phyloP scores from a whole-genome alignment of 2,329 filamentous ascomycete genomes.

The Fusarium algeriense region DNA sequence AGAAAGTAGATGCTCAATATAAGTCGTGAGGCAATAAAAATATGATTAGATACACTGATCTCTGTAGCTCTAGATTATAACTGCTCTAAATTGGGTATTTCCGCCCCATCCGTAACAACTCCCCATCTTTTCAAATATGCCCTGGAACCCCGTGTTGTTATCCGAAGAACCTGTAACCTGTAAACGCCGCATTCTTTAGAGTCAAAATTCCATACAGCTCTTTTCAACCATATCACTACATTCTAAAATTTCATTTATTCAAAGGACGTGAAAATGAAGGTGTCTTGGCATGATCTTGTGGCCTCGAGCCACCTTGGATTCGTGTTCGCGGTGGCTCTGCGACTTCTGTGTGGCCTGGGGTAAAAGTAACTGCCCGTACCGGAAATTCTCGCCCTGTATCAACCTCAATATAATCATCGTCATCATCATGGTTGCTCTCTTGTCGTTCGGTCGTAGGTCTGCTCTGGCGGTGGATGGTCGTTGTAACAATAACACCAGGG shows the following conservation, averaged over 20 bases:
- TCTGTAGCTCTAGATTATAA: neutral
- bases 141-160: neutral
- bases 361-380: slow-evolving; percentile 23
- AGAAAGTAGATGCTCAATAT: neutral
- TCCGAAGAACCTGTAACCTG: neutral
- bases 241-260: neutral
- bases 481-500: slow-evolving; percentile 53
- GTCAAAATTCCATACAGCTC: neutral
- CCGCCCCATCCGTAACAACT: neutral
- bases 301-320: slow-evolving; percentile 42
- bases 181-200: slow-evolving; percentile 2
- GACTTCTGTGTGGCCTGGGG: slow-evolving; percentile 22
- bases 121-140: neutral
- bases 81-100: slow-evolving; percentile 23
- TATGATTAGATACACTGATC: neutral
- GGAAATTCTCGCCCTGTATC: slow-evolving; percentile 24
- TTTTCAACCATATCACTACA: neutral
- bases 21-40: neutral
- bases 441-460: slow-evolving; percentile 37
- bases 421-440: slow-evolving; percentile 14
- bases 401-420: slow-evolving; percentile 27
- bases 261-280: slow-evolving; percentile 20
- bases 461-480: slow-evolving; percentile 53
- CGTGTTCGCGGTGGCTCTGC: slow-evolving; percentile 40
- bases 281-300: slow-evolving; percentile 15